phyloP scores from a whole-genome alignment of 73 alveolate genomes.

The Paramecium primaurelia region DNA sequence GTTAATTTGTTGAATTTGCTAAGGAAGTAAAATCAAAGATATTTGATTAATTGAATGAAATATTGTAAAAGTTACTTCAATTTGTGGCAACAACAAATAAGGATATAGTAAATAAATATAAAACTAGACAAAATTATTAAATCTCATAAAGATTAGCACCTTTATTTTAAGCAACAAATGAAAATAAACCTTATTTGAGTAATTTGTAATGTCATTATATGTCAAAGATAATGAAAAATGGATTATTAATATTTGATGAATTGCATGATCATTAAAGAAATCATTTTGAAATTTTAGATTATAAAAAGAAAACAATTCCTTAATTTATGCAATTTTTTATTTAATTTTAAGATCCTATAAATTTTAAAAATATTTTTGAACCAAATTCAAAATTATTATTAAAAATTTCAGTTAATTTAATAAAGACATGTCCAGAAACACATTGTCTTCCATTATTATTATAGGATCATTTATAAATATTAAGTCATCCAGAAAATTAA shows the following conservation, averaged over 20 bases:
- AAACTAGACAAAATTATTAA: not conserved
- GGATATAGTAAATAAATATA: not conserved
- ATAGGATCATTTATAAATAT: not conserved
- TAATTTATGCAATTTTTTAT: not conserved
- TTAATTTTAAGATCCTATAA: not conserved
- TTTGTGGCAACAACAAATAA: not conserved
- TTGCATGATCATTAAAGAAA: conserved; percentile 18
- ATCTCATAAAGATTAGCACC: not conserved
- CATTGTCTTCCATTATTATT: not conserved
- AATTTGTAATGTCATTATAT: conserved; percentile 20
- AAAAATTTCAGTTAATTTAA: not conserved
- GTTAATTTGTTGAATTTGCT: conserved; percentile 9
- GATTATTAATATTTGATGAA: conserved; percentile 23
- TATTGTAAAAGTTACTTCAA: not conserved
- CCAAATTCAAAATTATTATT: conserved; percentile 3
- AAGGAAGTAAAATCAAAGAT: conserved; percentile 4
- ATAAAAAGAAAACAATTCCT: not conserved
- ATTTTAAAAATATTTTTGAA: conserved; percentile 32
- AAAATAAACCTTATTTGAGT: not conserved
- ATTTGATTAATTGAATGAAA: not conserved
- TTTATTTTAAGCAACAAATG: not conserved
- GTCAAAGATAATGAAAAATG: conserved; percentile 20
- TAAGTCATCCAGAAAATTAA: not conserved
- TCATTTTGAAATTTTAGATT: conserved; percentile 23
- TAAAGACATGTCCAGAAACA: conserved; percentile 27